Evolutionary conservation across 2,329 filamentous ascomycete species (phyloP).

Genomic region (Talaromyces sp.): DNA sequence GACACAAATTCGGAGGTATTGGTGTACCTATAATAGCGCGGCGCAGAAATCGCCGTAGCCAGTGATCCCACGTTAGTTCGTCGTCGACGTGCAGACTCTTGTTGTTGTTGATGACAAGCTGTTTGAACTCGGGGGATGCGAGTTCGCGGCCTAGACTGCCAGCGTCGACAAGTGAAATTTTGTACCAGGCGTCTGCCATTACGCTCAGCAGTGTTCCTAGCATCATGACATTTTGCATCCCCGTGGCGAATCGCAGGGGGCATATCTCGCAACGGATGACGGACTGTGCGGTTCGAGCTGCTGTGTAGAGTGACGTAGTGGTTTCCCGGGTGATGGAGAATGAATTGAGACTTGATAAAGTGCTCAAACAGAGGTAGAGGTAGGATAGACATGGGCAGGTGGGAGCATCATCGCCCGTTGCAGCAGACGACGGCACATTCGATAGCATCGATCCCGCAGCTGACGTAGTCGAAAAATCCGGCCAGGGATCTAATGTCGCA

Average conservation of each 20-base stretch:
- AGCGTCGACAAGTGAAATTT: slow-evolving; percentile 36
- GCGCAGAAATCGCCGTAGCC: slow-evolving; percentile 39
- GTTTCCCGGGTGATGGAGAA: slow-evolving; percentile 45
- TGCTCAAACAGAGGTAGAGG: slow-evolving; percentile 44
- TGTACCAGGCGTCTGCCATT: slow-evolving; percentile 44
- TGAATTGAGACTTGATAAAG: slow-evolving; percentile 40
- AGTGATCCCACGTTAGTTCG: slow-evolving; percentile 33
- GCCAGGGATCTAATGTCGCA: slow-evolving; percentile 37
- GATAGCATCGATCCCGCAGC: slow-evolving; percentile 30
- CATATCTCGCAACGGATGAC: slow-evolving; percentile 45
- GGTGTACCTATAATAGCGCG: slow-evolving; percentile 35
- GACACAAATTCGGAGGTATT: slow-evolving; percentile 23
- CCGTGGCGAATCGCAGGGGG: slow-evolving; percentile 40
- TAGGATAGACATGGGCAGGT: slow-evolving; percentile 42
- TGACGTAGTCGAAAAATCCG: slow-evolving; percentile 40
- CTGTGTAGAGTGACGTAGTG: slow-evolving; percentile 42
- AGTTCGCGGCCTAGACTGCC: slow-evolving; percentile 36
- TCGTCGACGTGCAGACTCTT: slow-evolving; percentile 27
- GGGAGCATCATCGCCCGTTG: slow-evolving; percentile 22
- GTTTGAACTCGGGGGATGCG: slow-evolving; percentile 32
- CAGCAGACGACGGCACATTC: slow-evolving; percentile 17
- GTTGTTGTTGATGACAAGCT: slow-evolving; percentile 21
- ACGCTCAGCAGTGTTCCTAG: slow-evolving; percentile 45
- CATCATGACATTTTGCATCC: slow-evolving; percentile 47
- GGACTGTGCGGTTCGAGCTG: slow-evolving; percentile 38